Base-by-base conservation (phyloP, 768 basidiomycete species). In the Russula foetens region DNA sequence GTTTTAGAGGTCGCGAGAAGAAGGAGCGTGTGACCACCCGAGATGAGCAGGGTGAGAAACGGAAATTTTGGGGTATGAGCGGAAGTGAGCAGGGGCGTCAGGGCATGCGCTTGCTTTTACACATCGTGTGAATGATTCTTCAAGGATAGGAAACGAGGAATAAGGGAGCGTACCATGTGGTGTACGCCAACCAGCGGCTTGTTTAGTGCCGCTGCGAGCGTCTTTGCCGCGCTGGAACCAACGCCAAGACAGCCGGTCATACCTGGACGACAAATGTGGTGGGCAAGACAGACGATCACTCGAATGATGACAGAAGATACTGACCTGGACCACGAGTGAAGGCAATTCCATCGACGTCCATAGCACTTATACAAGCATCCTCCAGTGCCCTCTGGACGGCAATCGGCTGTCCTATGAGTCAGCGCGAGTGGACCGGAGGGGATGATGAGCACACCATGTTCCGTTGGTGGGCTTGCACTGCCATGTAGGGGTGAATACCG, bases 1-100 rank as follows among this genome's bases (percentile, higher is more conserved):
- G 74, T 75, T 28, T 72, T 70, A 2, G 85, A 84, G 0, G 70
- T 76, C 1, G 86, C 90, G 12, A 96, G 83, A 1, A 97, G 77
- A 39, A 98, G 79, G 41, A 98, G 77, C 0, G 95, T 94, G 70
- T 98, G 96, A 2, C 95, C 95, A n/a, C 96, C 96, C 0, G 93
- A 95, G 50, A 96, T 78, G 19, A 98, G 79, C 14, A 98, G 77
- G 0, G 89, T 86, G 38, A 98, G 79, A 75, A 95, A 98, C 0
- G 96, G 96, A 70, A 88, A 98, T 24, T 53, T 67, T 55, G 71
- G 92, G 73, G 68, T 76, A 55, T 67, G 45, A 23, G 73, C 71
- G 3, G 71, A 61, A 15, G 60, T 66, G 11, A 60, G 60, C 21
- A 64, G 39, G 7, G 59, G 54, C n/a, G 58, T 56, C 21, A 66